These are phyloP conservation scores for Lichina pygmaea DNA, from an alignment of 495 filamentous ascomycete species.

Conservation along the genomic window DNA sequence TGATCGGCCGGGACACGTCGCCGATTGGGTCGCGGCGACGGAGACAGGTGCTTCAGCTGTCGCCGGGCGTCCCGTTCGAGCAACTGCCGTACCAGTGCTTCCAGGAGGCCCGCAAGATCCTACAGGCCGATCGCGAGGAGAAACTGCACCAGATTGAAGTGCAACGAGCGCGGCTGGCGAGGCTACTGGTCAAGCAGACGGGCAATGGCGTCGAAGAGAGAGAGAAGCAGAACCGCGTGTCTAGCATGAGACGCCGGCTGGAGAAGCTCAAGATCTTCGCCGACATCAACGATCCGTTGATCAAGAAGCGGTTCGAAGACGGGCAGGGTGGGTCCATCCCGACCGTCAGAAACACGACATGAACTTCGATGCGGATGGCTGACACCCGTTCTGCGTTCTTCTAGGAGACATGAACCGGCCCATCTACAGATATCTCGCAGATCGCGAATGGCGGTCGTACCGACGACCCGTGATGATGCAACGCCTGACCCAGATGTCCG, in stretches of 20 bases:
- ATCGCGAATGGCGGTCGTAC: slow-evolving; percentile 68
- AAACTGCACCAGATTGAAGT: slow-evolving; percentile 37
- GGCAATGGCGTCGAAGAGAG: slow-evolving; percentile 30
- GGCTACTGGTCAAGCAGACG: slow-evolving; percentile 28
- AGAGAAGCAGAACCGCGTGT: slow-evolving; percentile 34
- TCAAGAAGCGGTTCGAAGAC: slow-evolving; percentile 90
- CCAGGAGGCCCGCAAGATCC: slow-evolving; percentile 72
- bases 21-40: slow-evolving; percentile 64
- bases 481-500: slow-evolving; percentile 64
- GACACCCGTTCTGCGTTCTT: not conserved
- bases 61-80: slow-evolving; percentile 61
- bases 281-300: slow-evolving; percentile 84
- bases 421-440: slow-evolving; percentile 75
- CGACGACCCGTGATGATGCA: slow-evolving; percentile 51
- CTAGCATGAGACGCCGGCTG: slow-evolving; percentile 43
- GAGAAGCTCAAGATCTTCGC: slow-evolving; percentile 68
- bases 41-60: slow-evolving; percentile 42
- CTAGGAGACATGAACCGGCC: slow-evolving; percentile 86
- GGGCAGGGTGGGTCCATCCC: slow-evolving; percentile 36
- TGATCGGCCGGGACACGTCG: slow-evolving; percentile 26
- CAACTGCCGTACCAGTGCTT: slow-evolving; percentile 89
- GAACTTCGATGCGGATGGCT: too few species aligned
- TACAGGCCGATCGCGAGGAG: slow-evolving; percentile 53
- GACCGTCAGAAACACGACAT: not conserved
- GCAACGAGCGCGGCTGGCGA: slow-evolving; percentile 21